Evolutionary conservation across 306 rosid species (phyloP).

Genomic region (Fagus sylvatica): DNA sequence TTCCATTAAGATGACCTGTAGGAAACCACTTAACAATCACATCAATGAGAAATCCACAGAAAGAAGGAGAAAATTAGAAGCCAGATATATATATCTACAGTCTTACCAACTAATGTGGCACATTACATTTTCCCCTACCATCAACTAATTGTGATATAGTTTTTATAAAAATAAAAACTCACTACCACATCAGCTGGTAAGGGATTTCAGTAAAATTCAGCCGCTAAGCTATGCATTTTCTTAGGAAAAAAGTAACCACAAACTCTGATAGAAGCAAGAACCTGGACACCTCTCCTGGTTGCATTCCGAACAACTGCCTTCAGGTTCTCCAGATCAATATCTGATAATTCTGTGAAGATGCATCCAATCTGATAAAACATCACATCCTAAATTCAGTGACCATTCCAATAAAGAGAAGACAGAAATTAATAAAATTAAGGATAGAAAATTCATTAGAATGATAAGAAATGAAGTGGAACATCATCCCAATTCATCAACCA

Average conservation of each 20-base stretch:
- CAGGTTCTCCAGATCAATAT: conserved; percentile 49
- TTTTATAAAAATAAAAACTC: conserved; percentile 8
- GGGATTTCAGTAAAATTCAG: conserved; percentile 2
- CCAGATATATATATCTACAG: not conserved
- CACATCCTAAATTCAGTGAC: not conserved
- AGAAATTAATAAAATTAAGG: conserved; percentile 6
- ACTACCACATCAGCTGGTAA: conserved; percentile 3
- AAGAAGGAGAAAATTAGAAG: conserved; percentile 14
- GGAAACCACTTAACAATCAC: conserved; percentile 31
- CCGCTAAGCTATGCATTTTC: conserved; percentile 15
- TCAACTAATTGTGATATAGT: conserved; percentile 6
- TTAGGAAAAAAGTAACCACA: not conserved
- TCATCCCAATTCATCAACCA: not conserved
- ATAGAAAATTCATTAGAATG: conserved; percentile 7
- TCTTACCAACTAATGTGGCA: conserved; percentile 14
- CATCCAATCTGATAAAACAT: conserved; percentile 70
- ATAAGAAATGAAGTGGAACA: not conserved
- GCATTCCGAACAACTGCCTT: conserved; percentile 45
- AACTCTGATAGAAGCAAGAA: conserved; percentile 35
- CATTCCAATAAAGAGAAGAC: conserved; percentile 7
- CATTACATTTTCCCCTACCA: conserved; percentile 18
- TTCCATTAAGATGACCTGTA: conserved; percentile 68
- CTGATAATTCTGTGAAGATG: conserved; percentile 48
- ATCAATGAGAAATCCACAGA: conserved; percentile 19
- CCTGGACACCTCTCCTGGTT: conserved; percentile 58